Evolutionary conservation across 2,329 filamentous ascomycete genomes (phyloP), one percentile per base, ranked within the genome.

Genomic region (Sclerotinia spermophila): DNA sequence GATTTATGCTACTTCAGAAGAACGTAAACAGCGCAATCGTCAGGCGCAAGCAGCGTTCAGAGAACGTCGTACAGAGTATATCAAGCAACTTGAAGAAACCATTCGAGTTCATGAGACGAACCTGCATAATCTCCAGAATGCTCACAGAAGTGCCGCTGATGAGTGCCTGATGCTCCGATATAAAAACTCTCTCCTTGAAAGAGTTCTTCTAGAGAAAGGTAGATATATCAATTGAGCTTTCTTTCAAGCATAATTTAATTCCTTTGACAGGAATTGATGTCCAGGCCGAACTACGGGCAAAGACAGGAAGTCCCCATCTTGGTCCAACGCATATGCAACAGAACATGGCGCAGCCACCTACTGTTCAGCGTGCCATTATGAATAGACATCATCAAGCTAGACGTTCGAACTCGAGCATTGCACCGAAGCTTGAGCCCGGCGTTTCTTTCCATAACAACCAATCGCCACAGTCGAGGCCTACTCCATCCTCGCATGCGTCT

Each of bases 1-100:
- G 95, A 97, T 97, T 74, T 99, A 99, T 86, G 96, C 96, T 69
- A 99, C 96, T 48, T 98, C 96, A 17, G 96, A 99, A 82, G 96
- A 99, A 83, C 90, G 96, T 79, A 98, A 99, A 84, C 96, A 98
- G 83, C 89, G 96, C 75, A 99, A 99, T 80, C 87, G 96, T 77
- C 96, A 98, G 84, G 96, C 96, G 62, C 96, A 99, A 83, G 96
- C 96, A 69, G 96, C 96, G 71, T 99, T 99, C 79, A 91, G 96
- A 76, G 96, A 99, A 83, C 91, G 96, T 75, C 90, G 96, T 71
- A 98, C 95, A 69, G 96, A 99, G 84, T 99, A 99, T 82, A 99
- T 99, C 84, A 98, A 98, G 84, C 96, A 99, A 82, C 87, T 99
- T 38, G 96, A 99, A 83, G 93, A 95, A 77, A 97, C 94, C 70